phyloP scores from a whole-genome alignment of 176 grass and related monocot genomes.

The Pontederia crassipes region DNA sequence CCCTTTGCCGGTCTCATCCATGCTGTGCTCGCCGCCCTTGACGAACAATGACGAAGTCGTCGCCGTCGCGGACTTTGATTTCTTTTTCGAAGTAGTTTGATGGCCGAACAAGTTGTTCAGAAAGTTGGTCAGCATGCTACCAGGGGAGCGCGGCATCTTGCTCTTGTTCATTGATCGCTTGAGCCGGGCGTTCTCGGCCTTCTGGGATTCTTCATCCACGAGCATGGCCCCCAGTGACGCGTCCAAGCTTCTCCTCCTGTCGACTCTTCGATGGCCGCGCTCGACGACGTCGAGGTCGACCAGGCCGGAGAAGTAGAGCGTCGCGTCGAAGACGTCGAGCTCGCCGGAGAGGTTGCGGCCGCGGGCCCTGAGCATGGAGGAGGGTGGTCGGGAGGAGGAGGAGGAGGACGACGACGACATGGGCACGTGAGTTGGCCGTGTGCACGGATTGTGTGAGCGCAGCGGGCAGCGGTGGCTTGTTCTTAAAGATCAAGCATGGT shows the following conservation, averaged over 20 bases:
- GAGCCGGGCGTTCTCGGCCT: not conserved
- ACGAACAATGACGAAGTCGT: not conserved
- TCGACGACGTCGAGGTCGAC: not conserved
- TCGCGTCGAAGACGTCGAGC: slow-evolving; percentile 39
- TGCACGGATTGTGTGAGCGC: not conserved
- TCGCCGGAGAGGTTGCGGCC: slow-evolving; percentile 28
- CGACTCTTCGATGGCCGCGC: not conserved
- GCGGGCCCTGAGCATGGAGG: slow-evolving; percentile 9
- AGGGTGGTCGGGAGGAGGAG: slow-evolving; percentile 1
- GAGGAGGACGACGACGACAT: not conserved
- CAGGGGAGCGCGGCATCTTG: not conserved
- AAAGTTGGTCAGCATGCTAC: not conserved
- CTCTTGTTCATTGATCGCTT: not conserved
- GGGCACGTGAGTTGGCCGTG: not conserved
- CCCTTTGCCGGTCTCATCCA: not conserved
- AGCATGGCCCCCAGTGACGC: not conserved
- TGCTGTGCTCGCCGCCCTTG: not conserved
- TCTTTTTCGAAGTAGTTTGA: not conserved
- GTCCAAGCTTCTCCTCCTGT: not conserved
- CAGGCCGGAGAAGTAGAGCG: slow-evolving; percentile 29
- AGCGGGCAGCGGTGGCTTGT: too few relatives aligned
- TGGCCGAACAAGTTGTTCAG: not conserved
- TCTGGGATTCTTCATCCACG: not conserved
- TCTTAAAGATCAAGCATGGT: too few relatives aligned
- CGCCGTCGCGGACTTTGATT: not conserved